These are phyloP conservation scores for Vaccinium corymbosum DNA, from an alignment of 148 eudicot genomes.

Conservation along the genomic window DNA sequence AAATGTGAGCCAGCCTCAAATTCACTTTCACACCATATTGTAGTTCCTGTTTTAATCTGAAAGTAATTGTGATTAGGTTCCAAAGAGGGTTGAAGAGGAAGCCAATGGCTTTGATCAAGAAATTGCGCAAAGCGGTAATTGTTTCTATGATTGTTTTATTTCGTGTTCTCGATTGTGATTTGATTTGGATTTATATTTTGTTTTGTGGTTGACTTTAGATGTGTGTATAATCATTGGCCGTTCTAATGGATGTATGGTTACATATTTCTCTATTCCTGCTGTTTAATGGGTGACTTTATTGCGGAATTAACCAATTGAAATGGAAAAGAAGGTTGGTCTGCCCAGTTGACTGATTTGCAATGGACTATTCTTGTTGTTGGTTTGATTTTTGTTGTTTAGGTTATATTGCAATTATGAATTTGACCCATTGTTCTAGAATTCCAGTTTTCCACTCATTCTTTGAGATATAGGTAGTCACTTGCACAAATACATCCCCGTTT, in stretches of 20 bases:
- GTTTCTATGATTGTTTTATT: not conserved
- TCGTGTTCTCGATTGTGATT: not conserved
- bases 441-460: not conserved
- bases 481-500: no score
- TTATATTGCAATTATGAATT: not conserved
- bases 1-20: no score
- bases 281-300: not conserved
- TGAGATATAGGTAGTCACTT: no score
- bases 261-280: not conserved
- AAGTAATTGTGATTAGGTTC: slow-evolving; percentile 35
- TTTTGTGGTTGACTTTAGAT: not conserved
- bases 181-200: not conserved
- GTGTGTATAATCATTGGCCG: not conserved
- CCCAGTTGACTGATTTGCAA: not conserved
- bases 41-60: not conserved
- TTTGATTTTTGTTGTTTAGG: not conserved
- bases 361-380: not conserved
- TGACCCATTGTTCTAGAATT: not conserved
- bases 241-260: not conserved
- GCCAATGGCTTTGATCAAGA: slow-evolving; percentile 77
- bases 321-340: not conserved
- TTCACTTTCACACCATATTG: no score
- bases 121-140: slow-evolving; percentile 64
- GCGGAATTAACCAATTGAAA: not conserved
- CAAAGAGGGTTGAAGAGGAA: slow-evolving; percentile 66